phyloP scores from a whole-genome alignment of 805 yeast species.

The Pichia gijzeniarum region DNA sequence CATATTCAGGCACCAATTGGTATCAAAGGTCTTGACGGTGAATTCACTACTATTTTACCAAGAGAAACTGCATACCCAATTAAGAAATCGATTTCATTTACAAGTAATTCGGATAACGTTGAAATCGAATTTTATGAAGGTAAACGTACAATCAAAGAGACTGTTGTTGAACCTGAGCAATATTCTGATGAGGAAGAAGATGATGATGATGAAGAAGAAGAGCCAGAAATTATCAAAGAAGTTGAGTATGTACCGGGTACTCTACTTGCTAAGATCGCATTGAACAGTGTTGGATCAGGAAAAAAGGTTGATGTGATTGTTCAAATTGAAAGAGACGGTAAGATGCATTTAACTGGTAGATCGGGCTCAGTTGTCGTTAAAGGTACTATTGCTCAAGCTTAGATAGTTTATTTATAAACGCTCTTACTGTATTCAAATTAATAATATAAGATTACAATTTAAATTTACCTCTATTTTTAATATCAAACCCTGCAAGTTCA shows the following conservation, averaged over 20 bases:
- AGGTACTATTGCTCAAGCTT: conserved; percentile 37
- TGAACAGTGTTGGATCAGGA: conserved; percentile 62
- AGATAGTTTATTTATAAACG: background rate
- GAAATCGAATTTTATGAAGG: conserved; percentile 78
- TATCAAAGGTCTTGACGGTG: conserved; percentile 63
- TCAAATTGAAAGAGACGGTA: conserved; percentile 59
- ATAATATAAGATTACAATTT: conserved; percentile 3
- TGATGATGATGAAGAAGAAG: conserved; percentile 61
- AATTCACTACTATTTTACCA: conserved; percentile 64
- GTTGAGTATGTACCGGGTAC: conserved; percentile 68
- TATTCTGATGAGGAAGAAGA: conserved; percentile 45
- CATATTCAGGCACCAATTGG: conserved; percentile 85
- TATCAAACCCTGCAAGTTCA: conserved; percentile 2
- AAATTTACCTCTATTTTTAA: conserved; percentile 4
- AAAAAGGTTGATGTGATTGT: conserved; percentile 62
- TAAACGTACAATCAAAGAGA: conserved; percentile 75
- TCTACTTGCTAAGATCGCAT: conserved; percentile 69
- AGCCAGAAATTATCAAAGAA: conserved; percentile 80
- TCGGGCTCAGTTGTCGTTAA: conserved; percentile 45
- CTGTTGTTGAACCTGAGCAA: conserved; percentile 63
- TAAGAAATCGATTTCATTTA: conserved; percentile 63
- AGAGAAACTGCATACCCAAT: conserved; percentile 89
- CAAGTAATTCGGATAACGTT: conserved; percentile 56
- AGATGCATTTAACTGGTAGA: conserved; percentile 57
- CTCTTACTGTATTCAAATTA: too few relatives aligned